Evolutionary conservation across 1,139 yeast genomes (phyloP).

Genomic region (Entelexis paramagnoliae): DNA sequence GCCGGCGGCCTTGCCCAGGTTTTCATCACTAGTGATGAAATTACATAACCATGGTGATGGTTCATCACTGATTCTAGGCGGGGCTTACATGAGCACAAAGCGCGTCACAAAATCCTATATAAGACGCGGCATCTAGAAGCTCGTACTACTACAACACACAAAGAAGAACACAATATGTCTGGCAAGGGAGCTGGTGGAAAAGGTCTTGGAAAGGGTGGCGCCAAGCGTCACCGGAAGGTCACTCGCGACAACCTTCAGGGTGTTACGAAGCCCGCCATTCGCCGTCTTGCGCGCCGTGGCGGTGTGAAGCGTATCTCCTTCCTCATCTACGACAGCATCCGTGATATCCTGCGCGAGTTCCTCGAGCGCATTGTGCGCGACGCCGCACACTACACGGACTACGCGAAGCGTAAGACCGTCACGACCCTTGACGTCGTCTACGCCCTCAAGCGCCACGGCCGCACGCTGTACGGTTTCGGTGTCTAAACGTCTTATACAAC

Average conservation of each 20-base stretch:
- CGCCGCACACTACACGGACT: slow-evolving; percentile 98
- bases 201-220: slow-evolving; percentile 48
- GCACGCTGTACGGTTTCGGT: slow-evolving; percentile 99
- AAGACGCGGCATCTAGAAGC: neutral
- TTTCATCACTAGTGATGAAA: neutral
- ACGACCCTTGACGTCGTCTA: slow-evolving; percentile 97
- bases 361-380: slow-evolving; percentile 96
- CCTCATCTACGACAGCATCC: slow-evolving; percentile 96
- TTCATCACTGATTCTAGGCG: slow-evolving; percentile 17
- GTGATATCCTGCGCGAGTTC: slow-evolving; percentile 93
- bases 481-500: slow-evolving; percentile 45
- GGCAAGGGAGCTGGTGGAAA: slow-evolving; percentile 88
- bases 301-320: slow-evolving; percentile 99
- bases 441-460: slow-evolving; percentile 99
- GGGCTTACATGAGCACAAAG: slow-evolving; percentile 13
- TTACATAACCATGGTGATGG: slow-evolving; percentile 18
- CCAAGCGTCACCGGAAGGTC: slow-evolving; percentile 99
- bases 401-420: slow-evolving; percentile 99
- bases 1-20: neutral
- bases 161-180: slow-evolving; percentile 49
- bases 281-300: slow-evolving; percentile 99
- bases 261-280: slow-evolving; percentile 98
- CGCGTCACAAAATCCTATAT: slow-evolving; percentile 14
- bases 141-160: neutral
- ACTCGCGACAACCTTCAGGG: slow-evolving; percentile 99